A percentile compares a stretch with the other conserved stretches of the same genome.
Evolutionary conservation across 1,284 basidiomycete genomes (phyloP).

Genomic region (Trichosporon ovoides): DNA sequence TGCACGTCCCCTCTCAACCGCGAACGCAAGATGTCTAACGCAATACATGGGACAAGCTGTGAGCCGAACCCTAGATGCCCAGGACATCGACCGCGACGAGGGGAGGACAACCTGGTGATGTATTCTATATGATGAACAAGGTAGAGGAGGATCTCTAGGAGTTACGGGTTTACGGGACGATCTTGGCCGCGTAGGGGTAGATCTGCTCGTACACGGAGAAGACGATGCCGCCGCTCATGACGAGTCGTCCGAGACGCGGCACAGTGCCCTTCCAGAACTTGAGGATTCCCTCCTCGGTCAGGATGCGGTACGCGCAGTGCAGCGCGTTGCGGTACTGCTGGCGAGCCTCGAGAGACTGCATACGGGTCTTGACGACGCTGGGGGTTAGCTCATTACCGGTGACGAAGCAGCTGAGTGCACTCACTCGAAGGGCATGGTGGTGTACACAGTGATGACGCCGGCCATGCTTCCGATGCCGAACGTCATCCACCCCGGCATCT

Average conservation of each 20-base stretch:
- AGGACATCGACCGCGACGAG: too few relatives aligned
- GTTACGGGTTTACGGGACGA: background rate
- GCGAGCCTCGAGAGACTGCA: slow-evolving; percentile 85
- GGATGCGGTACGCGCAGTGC: slow-evolving; percentile 87
- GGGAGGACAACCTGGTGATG: background rate
- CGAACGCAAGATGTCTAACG: too few relatives aligned
- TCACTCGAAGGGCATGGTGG: slow-evolving; percentile 87
- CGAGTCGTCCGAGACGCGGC: slow-evolving; percentile 73
- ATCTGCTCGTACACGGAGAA: slow-evolving; percentile 80
- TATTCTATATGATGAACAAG: background rate
- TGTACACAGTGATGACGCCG: slow-evolving; percentile 85
- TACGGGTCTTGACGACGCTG: slow-evolving; percentile 94
- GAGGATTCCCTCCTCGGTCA: slow-evolving; percentile 78
- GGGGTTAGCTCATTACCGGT: slow-evolving; percentile 5
- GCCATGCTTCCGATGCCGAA: slow-evolving; percentile 92
- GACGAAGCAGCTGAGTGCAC: slow-evolving; percentile 38
- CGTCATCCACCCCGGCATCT: slow-evolving; percentile 78
- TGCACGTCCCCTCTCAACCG: too few relatives aligned
- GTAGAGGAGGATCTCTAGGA: too few relatives aligned
- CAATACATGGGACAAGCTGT: too few relatives aligned
- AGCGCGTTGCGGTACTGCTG: slow-evolving; percentile 84
- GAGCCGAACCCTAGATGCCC: too few relatives aligned
- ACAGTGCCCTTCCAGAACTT: slow-evolving; percentile 96
- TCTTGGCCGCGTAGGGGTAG: slow-evolving; percentile 37
- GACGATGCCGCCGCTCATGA: slow-evolving; percentile 88